phyloP scores from a whole-genome alignment of 2,329 filamentous ascomycete species.

The Botryotinia narcissicola region DNA sequence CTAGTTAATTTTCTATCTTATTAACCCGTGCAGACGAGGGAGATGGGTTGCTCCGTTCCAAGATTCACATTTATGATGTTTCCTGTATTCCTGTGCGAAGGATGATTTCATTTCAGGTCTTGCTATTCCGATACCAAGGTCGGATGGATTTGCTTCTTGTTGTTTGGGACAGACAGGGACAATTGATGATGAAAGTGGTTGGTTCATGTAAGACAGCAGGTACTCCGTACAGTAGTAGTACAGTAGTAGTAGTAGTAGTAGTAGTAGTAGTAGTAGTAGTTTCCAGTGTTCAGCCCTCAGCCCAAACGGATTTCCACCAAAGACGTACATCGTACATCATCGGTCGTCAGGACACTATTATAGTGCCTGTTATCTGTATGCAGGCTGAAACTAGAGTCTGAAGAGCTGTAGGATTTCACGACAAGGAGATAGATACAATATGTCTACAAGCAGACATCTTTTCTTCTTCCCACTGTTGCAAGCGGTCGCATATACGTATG shows the following conservation, averaged over 20 bases:
- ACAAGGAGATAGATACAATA: neutral
- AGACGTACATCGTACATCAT: neutral
- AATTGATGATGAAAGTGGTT: neutral
- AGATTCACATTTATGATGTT: neutral
- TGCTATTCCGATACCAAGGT: neutral
- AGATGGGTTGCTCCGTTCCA: neutral
- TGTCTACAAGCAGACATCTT: neutral
- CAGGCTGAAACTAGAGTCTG: neutral
- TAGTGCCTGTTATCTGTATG: neutral
- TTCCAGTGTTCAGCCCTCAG: neutral
- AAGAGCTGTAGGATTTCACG: neutral
- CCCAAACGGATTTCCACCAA: neutral
- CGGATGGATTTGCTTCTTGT: neutral
- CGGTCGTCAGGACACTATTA: neutral
- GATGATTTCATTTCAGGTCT: neutral
- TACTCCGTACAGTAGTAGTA: neutral
- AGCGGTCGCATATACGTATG: too few species aligned
- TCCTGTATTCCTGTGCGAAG: neutral
- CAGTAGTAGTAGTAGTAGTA: too few species aligned
- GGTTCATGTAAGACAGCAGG: neutral
- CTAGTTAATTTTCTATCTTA: neutral
- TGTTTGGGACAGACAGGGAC: neutral
- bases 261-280: neutral
- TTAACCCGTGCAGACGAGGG: neutral
- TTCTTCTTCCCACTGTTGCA: neutral